A percentile compares a stretch with the other conserved stretches of the same genome.
phyloP scores from a whole-genome alignment of 805 yeast species.

The Starmerella potacharoeniae region DNA sequence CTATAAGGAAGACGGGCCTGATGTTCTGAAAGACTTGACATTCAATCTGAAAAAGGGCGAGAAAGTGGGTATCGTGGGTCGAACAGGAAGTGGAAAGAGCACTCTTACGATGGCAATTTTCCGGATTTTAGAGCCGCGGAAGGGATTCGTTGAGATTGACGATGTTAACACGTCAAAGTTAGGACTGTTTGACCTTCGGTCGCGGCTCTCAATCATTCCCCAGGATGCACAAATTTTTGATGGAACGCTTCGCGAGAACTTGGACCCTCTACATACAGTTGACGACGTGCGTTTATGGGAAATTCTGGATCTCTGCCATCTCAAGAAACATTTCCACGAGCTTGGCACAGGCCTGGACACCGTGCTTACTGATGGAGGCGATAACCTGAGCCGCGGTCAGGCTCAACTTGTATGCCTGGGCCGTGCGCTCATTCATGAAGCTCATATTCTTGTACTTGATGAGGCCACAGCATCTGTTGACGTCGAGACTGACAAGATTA shows the following conservation, averaged over 20 bases:
- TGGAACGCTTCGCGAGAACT: conserved; percentile 72
- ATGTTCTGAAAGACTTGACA: conserved; percentile 58
- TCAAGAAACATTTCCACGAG: conserved; percentile 49
- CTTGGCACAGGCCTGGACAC: conserved; percentile 45
- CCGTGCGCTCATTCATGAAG: conserved; percentile 58
- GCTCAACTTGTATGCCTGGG: conserved; percentile 70
- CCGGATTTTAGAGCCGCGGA: conserved; percentile 67
- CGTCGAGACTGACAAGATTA: conserved; percentile 61
- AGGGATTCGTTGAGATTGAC: conserved; percentile 62
- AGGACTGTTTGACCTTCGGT: conserved; percentile 70
- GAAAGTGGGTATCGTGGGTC: conserved; percentile 89
- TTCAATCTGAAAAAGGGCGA: conserved; percentile 58
- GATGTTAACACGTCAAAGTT: conserved; percentile 52
- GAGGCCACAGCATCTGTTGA: conserved; percentile 78
- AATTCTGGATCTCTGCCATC: conserved; percentile 65
- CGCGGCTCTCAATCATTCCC: conserved; percentile 72
- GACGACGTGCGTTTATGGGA: conserved; percentile 68
- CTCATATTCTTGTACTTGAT: conserved; percentile 62
- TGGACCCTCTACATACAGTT: conserved; percentile 65
- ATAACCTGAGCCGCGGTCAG: conserved; percentile 73
- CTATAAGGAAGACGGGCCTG: conserved; percentile 67
- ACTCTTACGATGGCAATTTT: conserved; percentile 73
- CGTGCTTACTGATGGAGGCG: conserved; percentile 55
- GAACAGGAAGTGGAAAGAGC: conserved; percentile 95
- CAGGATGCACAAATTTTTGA: conserved; percentile 89